Evolutionary conservation across 1,284 basidiomycete genomes (phyloP), one percentile per base, ranked within the genome.

Genomic region (Cutaneotrichosporon spelunceum): DNA sequence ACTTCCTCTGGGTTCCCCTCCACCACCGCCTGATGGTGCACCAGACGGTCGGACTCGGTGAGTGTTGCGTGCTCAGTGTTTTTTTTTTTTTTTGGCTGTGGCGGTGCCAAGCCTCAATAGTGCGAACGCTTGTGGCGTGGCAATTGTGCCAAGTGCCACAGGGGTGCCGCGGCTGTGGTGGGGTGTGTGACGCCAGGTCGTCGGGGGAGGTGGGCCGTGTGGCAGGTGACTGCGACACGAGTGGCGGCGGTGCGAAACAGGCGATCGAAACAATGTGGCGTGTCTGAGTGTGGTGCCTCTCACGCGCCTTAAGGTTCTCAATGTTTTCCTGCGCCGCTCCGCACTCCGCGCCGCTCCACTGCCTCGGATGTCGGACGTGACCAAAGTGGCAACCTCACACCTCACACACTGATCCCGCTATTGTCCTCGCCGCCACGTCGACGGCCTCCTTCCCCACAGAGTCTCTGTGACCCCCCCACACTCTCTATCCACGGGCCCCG

Each of bases 11-110:
- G 55, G 84, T 93, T 0, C 91, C 91, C 0, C 84, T 83, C 4
- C 90, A 92, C 70, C 81, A 91, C 59, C 85, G 90, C n/a, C 86
- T 93, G 63, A 82, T 88, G 9, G 82, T 88, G 23, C 84, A 91
- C 29, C 85, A 90, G 71, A 83, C 88, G 16, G 89, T 93, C 57
- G 88, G 87, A 62, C 81, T 93, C 57, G 89, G 91, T 74, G 56
- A 66, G 72, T 68, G 16, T 6, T 23, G 39, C 53, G 53, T 11
- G 21, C 42, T 23, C 2, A 16, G 8, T 33, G 30, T 33, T 33
- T 33, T 33, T 33, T 36, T 24, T 21, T 23, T 33, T 27, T 36
- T n/a, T 44, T 24, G 24, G 1, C 27, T 47, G 44, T 9, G 27
- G 19, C 39, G 19, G 39, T 42, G 39, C 39, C 39, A 42, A 16